These are phyloP conservation scores for Chlorella variabilis DNA, from an alignment of 163 green algal genomes.

Conservation along the genomic window DNA sequence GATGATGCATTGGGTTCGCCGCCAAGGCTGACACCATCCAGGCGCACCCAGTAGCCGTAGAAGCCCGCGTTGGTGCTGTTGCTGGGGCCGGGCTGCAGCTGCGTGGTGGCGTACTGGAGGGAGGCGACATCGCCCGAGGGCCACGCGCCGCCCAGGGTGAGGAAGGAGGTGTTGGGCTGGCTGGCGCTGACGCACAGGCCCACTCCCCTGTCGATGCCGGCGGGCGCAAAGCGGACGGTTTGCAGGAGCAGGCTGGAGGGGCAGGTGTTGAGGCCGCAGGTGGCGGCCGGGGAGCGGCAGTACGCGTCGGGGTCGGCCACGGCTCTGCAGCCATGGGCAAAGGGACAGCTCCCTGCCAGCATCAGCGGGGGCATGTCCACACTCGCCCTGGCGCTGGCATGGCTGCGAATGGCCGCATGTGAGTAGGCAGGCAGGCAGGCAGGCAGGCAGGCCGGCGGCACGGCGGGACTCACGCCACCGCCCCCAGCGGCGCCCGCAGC, in stretches of 20 bases:
- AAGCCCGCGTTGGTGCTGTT: not conserved
- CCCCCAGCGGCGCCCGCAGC: not conserved
- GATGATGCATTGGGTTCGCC: no score
- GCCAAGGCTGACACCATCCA: not conserved
- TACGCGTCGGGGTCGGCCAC: no score
- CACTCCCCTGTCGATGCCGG: not conserved
- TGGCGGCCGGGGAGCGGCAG: no score
- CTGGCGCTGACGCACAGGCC: not conserved
- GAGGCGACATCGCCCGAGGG: no score
- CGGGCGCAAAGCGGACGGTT: not conserved
- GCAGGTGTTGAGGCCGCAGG: not conserved
- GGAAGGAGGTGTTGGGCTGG: not conserved
- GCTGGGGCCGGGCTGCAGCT: not conserved
- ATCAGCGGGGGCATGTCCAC: no score
- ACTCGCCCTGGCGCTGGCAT: no score
- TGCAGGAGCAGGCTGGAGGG: not conserved
- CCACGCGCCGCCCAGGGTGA: not conserved
- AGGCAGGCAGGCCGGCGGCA: not conserved
- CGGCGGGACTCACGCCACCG: not conserved
- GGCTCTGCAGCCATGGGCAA: no score
- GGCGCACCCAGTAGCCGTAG: not conserved
- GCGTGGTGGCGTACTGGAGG: not conserved
- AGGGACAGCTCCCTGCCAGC: no score
- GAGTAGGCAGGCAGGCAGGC: not conserved
- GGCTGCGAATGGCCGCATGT: no score